phyloP scores from a whole-genome alignment of 2,329 filamentous ascomycete genomes.

The Nectriaceae sp. region DNA sequence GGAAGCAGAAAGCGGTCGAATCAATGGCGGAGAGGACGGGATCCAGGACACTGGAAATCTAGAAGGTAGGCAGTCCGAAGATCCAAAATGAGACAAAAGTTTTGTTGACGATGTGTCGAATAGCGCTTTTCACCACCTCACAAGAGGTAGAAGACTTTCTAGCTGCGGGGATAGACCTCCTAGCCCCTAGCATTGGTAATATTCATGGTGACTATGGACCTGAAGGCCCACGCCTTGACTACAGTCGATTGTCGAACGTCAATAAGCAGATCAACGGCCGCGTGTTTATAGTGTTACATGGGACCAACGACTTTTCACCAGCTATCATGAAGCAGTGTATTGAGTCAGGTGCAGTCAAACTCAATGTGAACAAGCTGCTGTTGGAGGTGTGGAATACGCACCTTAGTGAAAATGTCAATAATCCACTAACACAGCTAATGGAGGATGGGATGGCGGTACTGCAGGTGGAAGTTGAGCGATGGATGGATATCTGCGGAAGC shows the following conservation, averaged over 20 bases:
- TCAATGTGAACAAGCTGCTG: conserved; percentile 59
- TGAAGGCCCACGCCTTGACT: conserved; percentile 63
- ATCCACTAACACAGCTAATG: conserved; percentile 10
- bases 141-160: conserved; percentile 73
- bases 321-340: conserved; percentile 55
- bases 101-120: not conserved
- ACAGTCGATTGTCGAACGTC: conserved; percentile 39
- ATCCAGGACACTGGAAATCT: conserved; percentile 60
- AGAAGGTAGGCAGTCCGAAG: conserved; percentile 35
- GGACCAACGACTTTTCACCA: conserved; percentile 55
- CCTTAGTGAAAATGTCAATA: conserved; percentile 3
- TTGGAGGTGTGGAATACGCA: conserved; percentile 34
- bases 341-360: conserved; percentile 51
- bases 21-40: conserved; percentile 64
- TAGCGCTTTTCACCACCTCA: conserved; percentile 57
- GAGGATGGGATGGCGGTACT: conserved; percentile 16
- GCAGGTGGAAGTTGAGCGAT: conserved; percentile 18
- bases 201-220: conserved; percentile 75
- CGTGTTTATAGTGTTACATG: conserved; percentile 53
- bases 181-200: conserved; percentile 76
- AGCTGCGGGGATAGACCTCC: conserved; percentile 69
- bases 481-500: conserved; percentile 20
- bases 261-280: conserved; percentile 33
- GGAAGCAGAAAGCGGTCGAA: conserved; percentile 21
- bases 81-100: fast-evolving